Conservation (phyloP, 1,284 basidiomycete species). For the Porodaedalea pini region DNA sequence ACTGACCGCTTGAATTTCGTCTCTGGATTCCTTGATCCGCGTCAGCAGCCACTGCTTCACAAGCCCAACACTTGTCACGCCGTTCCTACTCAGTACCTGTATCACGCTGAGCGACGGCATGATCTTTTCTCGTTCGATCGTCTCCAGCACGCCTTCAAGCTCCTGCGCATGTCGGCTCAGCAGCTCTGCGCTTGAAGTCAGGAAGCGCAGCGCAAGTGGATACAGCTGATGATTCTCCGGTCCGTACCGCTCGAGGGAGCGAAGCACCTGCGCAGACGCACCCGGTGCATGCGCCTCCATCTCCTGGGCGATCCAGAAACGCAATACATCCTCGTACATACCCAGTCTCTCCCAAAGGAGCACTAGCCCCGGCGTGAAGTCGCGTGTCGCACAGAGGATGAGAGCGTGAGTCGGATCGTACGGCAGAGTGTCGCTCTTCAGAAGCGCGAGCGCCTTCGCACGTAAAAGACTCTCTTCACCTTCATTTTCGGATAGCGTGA, state of each 20-base stretch:
- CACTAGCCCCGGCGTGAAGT: constrained; percentile 83
- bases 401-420: constrained; percentile 91
- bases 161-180: constrained; percentile 70
- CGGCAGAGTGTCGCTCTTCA: constrained; percentile 63
- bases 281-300: constrained; percentile 35
- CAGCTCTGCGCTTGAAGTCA: constrained; percentile 75
- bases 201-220: constrained; percentile 83
- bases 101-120: constrained; percentile 88
- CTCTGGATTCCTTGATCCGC: constrained; percentile 68
- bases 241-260: constrained; percentile 74
- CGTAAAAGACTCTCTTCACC: constrained; percentile 21
- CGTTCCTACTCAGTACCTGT: constrained; percentile 83
- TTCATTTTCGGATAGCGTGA: constrained; percentile 46
- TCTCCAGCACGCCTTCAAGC: constrained; percentile 65
- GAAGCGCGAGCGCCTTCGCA: constrained; percentile 67
- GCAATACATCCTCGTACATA: constrained; percentile 93
- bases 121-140: constrained; percentile 76
- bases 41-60: constrained; percentile 86
- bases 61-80: constrained; percentile 83
- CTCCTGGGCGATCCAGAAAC: constrained; percentile 84
- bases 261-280: constrained; percentile 68
- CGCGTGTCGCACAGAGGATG: constrained; percentile 83
- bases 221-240: constrained; percentile 73
- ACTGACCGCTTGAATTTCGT: constrained; percentile 77
- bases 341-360: constrained; percentile 90